Evolutionary conservation across 164 flowering plant species (phyloP), one percentile per base, ranked within the genome.

Genomic region (Stephania japonica): DNA sequence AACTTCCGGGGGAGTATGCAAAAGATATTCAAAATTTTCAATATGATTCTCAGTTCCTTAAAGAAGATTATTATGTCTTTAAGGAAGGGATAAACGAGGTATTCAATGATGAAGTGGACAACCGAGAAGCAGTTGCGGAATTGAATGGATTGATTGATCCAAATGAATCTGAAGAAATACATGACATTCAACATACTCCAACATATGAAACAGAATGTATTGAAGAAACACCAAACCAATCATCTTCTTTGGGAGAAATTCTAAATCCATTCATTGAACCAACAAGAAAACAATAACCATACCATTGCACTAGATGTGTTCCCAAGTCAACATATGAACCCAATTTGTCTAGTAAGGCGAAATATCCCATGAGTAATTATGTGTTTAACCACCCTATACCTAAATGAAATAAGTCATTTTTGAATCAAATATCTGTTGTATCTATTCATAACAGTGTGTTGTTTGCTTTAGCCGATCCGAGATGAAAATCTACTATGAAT

Each of bases 261-360:
- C 67, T 26, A 7, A 13, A 65, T 25, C 27, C 14, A n/a, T n/a
- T n/a, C n/a, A n/a, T n/a, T 11, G 67, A 5, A 13, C 7, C 43
- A 16, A 27, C 21, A 4, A 68, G 70, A 43, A 68, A 68, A 68
- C 26, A 42, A 23, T 23, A 42, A 42, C 70, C 70, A 43, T 53
- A 42, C 1, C 53, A 13, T 42, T 53, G 21, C 23, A n/a, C 70
- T 41, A 43, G 50, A 42, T 24, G 53, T 68, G 43, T 43, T 19
- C 53, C 53, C 14, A 24, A n/a, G n/a, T n/a, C n/a, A n/a, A n/a
- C n/a, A n/a, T n/a, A n/a, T n/a, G n/a, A n/a, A n/a, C n/a, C n/a
- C n/a, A n/a, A n/a, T n/a, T n/a, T n/a, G n/a, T n/a, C n/a, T n/a
- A n/a, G n/a, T n/a, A n/a, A n/a, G n/a, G n/a, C n/a, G n/a, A n/a